A percentile compares a stretch with the other conserved stretches of the same genome.
Evolutionary conservation across 768 basidiomycete species (phyloP).

Genomic region (Grammothele lineata): DNA sequence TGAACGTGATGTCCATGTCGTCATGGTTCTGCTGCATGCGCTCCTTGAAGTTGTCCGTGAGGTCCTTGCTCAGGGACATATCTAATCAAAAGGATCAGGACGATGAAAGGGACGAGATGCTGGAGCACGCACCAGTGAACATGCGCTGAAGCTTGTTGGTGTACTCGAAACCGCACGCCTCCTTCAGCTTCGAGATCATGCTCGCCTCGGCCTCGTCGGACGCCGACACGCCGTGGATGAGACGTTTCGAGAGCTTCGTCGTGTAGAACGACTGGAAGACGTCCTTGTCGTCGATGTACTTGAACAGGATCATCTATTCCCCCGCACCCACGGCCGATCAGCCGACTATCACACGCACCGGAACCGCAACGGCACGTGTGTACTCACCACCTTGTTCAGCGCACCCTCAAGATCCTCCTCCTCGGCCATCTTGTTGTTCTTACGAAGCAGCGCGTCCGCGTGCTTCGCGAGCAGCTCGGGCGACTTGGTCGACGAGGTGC

Average conservation of each 20-base stretch:
- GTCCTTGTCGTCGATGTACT: constrained; percentile 98
- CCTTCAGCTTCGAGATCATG: constrained; percentile 98
- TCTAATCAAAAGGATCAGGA: constrained; percentile 43
- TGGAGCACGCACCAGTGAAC: constrained; percentile 69
- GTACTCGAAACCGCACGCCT: constrained; percentile 95
- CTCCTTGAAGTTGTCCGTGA: constrained; percentile 92
- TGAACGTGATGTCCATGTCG: constrained; percentile 87
- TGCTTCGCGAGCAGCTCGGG: constrained; percentile 93
- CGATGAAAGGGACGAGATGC: constrained; percentile 6
- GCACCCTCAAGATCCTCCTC: constrained; percentile 88
- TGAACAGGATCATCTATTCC: constrained; percentile 90
- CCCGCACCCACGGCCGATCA: too few species aligned
- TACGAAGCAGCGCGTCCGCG: constrained; percentile 82
- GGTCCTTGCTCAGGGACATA: constrained; percentile 91
- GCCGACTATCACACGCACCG: too few species aligned
- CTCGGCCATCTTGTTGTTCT: constrained; percentile 94
- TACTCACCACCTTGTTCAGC: constrained; percentile 75
- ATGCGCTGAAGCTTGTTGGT: constrained; percentile 94
- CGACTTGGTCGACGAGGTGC: constrained; percentile 77
- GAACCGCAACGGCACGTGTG: constrained; percentile 27
- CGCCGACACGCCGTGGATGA: constrained; percentile 86
- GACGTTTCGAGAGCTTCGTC: constrained; percentile 87
- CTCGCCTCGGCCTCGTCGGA: constrained; percentile 96
- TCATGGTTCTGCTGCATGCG: constrained; percentile 85
- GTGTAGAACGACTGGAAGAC: constrained; percentile 98